A percentile compares a stretch with the other conserved stretches of the same genome.
phyloP scores from a whole-genome alignment of 345 rosid species.

The Eucalyptus albens region DNA sequence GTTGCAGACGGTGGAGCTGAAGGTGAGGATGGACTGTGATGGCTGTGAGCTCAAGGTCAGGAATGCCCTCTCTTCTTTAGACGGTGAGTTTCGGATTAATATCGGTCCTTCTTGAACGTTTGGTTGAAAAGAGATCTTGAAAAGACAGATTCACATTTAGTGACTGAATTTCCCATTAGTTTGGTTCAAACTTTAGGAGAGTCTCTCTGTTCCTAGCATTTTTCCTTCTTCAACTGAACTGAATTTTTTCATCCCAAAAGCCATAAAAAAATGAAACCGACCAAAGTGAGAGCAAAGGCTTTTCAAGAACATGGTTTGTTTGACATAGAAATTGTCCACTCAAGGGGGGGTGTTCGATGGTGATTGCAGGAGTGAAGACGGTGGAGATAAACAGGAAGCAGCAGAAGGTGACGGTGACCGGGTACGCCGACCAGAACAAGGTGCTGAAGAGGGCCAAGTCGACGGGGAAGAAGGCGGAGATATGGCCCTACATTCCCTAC shows the following conservation, averaged over 20 bases:
- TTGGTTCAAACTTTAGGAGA: not conserved
- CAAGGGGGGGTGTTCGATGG: not conserved
- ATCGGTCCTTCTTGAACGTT: not conserved
- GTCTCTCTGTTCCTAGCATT: not conserved
- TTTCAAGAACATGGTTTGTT: not conserved
- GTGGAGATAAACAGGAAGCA: conserved; percentile 89
- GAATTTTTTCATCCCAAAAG: not conserved
- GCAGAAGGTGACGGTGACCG: conserved; percentile 80
- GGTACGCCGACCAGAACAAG: conserved; percentile 67
- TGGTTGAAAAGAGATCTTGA: not conserved
- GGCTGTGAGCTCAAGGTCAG: conserved; percentile 97
- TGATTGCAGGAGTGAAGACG: conserved; percentile 56
- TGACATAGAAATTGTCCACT: not conserved
- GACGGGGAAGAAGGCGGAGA: conserved; percentile 89
- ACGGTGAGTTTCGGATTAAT: conserved; percentile 23
- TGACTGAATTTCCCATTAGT: not conserved
- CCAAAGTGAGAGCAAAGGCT: not conserved
- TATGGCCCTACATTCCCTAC: conserved; percentile 95
- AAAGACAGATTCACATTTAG: not conserved
- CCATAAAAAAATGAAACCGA: not conserved
- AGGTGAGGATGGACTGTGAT: conserved; percentile 98
- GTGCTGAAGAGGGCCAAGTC: conserved; percentile 81
- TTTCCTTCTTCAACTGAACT: not conserved
- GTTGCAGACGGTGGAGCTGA: conserved; percentile 77
- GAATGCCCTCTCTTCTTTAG: conserved; percentile 72